A percentile compares a stretch with the other conserved stretches of the same genome.
Evolutionary conservation across 176 grass and related monocot genomes (phyloP).

Genomic region (Musa acuminata): DNA sequence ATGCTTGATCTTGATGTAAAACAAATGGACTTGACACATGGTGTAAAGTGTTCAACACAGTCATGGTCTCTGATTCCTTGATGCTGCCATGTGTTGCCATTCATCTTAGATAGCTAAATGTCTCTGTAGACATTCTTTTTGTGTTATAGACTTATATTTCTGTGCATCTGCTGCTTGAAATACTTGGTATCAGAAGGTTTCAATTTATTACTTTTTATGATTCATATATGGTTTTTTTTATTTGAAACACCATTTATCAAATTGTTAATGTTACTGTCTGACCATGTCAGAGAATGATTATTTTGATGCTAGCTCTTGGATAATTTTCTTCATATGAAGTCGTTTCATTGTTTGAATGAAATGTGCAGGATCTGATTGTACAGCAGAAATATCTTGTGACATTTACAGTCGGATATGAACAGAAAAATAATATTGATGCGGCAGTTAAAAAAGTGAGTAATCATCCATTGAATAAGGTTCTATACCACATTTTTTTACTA

Average conservation of each 20-base stretch:
- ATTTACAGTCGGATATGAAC: constrained; percentile 34
- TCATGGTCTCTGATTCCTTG: too few species aligned
- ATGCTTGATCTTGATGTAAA: too few species aligned
- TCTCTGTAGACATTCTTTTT: not conserved
- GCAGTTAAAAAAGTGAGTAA: constrained; percentile 38
- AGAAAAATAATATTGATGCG: constrained; percentile 33
- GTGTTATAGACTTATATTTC: not conserved
- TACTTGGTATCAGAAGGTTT: constrained; percentile 6
- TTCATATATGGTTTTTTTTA: not conserved
- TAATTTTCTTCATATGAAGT: not conserved
- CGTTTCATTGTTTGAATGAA: not conserved
- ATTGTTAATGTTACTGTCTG: not conserved
- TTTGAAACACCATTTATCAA: not conserved
- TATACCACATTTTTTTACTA: not conserved
- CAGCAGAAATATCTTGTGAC: constrained; percentile 37
- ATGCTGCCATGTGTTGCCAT: too few species aligned
- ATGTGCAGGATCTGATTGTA: constrained; percentile 27
- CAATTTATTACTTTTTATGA: not conserved
- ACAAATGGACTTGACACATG: too few species aligned
- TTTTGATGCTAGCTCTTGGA: not conserved
- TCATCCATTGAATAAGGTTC: not conserved
- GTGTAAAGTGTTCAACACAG: too few species aligned
- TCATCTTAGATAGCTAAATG: too few species aligned
- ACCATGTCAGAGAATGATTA: not conserved
- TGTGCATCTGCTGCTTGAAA: not conserved